Percentiles rank a stretch among this genome's conserved stretches.
These are phyloP conservation scores for Podospora didyma DNA, from an alignment of 495 filamentous ascomycete species.

Conservation along the genomic window DNA sequence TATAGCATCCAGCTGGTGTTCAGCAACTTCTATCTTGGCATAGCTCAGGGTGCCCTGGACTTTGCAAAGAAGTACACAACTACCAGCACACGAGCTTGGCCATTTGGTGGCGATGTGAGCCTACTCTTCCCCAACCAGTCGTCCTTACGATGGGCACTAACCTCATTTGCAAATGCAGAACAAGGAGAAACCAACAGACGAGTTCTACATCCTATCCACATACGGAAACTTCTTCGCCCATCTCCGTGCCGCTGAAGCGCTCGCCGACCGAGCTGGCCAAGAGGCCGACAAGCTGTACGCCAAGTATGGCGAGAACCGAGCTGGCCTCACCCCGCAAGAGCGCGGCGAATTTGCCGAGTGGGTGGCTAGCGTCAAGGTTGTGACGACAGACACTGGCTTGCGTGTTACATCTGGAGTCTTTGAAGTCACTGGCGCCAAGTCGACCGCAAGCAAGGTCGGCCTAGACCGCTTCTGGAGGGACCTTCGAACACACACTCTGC, in stretches of 20 bases:
- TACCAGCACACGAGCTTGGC: conserved; percentile 52
- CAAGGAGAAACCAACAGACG: conserved; percentile 51
- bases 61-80: conserved; percentile 49
- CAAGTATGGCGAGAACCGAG: conserved; percentile 29
- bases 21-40: conserved; percentile 59
- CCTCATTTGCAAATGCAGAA: conserved; percentile 14
- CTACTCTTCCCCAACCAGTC: not conserved
- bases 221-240: conserved; percentile 60
- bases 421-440: conserved; percentile 53
- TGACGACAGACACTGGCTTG: conserved; percentile 54
- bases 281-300: conserved; percentile 40
- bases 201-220: conserved; percentile 57
- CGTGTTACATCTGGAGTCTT: conserved; percentile 54
- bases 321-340: conserved; percentile 36
- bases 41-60: conserved; percentile 49
- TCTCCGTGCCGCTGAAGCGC: conserved; percentile 51
- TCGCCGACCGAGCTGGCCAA: conserved; percentile 50
- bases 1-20: conserved; percentile 56
- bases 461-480: conserved; percentile 61
- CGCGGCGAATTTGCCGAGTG: conserved; percentile 56
- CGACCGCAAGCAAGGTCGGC: conserved; percentile 50
- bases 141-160: not conserved
- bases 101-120: conserved; percentile 47
- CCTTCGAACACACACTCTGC: conserved; percentile 55
- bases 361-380: conserved; percentile 57